These are phyloP conservation scores for Annona squamosa DNA, from an alignment of 164 flowering plant species.

Conservation along the genomic window DNA sequence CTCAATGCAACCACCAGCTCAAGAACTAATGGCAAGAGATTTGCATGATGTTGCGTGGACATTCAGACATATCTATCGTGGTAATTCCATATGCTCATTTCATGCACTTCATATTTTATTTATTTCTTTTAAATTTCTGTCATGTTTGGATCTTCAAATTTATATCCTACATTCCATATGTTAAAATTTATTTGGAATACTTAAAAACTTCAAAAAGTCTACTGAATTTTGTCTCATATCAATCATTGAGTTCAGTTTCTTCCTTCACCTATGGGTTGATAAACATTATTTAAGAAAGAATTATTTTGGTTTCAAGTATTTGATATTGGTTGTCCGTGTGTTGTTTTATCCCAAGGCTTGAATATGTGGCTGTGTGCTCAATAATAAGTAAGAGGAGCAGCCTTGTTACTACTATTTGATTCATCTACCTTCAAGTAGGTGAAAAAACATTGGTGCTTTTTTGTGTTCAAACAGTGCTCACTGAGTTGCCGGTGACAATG, in stretches of 20 bases:
- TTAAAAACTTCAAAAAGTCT: too few relatives aligned
- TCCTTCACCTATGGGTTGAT: background rate
- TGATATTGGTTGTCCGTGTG: background rate
- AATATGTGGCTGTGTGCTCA: background rate
- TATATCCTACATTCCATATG: background rate
- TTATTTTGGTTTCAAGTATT: background rate
- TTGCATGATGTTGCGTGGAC: constrained; percentile 85
- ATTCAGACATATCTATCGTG: constrained; percentile 89
- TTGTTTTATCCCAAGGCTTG: background rate
- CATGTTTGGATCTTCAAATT: background rate
- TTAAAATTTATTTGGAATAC: too few relatives aligned
- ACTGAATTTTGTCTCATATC: too few relatives aligned
- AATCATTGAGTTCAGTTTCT: too few relatives aligned
- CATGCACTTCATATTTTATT: background rate
- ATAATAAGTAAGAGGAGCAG: background rate
- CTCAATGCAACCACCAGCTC: constrained; percentile 95
- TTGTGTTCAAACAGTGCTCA: background rate
- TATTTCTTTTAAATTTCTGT: background rate
- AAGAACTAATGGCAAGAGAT: constrained; percentile 78
- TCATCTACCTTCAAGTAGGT: too few relatives aligned
- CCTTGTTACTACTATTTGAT: background rate
- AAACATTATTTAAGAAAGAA: background rate
- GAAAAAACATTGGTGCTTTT: too few relatives aligned
- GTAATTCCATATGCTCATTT: constrained; percentile 27
- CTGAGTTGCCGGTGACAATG: background rate